These are phyloP conservation scores for Solanum okadae DNA, from an alignment of 257 asterid genomes.

Conservation along the genomic window DNA sequence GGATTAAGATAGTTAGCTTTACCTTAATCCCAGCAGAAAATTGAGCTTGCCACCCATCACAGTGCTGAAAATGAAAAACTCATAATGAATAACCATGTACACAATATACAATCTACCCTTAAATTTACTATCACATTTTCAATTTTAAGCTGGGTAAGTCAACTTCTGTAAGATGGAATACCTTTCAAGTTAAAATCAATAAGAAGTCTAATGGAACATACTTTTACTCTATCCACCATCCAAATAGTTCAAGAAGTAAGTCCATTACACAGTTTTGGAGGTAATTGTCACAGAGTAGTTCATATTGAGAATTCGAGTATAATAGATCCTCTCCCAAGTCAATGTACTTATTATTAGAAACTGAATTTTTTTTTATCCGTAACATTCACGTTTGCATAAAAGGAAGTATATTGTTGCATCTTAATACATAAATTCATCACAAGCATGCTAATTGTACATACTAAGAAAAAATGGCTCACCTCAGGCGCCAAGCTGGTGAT, in stretches of 20 bases:
- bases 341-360: background rate
- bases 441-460: background rate
- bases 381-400: background rate
- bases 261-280: background rate
- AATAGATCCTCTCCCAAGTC: background rate
- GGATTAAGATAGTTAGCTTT: constrained; percentile 4
- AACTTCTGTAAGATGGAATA: background rate
- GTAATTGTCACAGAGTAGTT: background rate
- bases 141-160: background rate
- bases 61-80: constrained; percentile 30
- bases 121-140: background rate
- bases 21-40: constrained; percentile 91
- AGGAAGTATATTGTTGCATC: background rate
- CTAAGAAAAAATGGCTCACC: constrained; percentile 26
- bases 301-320: background rate
- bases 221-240: background rate
- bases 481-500: constrained; percentile 41
- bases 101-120: background rate
- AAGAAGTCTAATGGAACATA: background rate
- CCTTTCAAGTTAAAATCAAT: background rate
- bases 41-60: constrained; percentile 73
- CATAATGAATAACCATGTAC: constrained; percentile 1
- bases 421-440: background rate
- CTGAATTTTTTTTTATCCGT: background rate
- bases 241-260: background rate